phyloP scores from a whole-genome alignment of 1,284 basidiomycete species.

The Agaricales sp. region DNA sequence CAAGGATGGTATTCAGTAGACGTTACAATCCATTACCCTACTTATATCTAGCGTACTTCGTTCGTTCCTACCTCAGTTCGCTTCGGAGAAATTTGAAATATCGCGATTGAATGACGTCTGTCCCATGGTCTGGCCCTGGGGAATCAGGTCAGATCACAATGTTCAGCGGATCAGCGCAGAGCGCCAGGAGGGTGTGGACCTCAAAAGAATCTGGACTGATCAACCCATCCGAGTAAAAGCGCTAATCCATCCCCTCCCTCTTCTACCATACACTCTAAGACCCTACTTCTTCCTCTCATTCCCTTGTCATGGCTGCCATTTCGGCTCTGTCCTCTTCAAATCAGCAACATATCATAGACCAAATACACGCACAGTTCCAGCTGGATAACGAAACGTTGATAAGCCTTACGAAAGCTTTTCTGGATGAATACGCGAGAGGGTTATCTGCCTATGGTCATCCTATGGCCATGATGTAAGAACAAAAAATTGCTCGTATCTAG shows the following conservation, averaged over 20 bases:
- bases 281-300: background rate
- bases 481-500: slow-evolving; percentile 3
- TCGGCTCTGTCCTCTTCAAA: background rate
- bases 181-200: too few relatives aligned
- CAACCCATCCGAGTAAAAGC: too few relatives aligned
- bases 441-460: slow-evolving; percentile 62
- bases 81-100: too few relatives aligned
- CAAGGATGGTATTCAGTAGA: too few relatives aligned
- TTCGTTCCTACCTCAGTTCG: too few relatives aligned
- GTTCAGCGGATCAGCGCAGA: too few relatives aligned
- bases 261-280: background rate
- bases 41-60: too few relatives aligned
- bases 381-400: slow-evolving; percentile 52
- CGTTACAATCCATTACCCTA: too few relatives aligned
- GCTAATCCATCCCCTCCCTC: background rate
- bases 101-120: too few relatives aligned
- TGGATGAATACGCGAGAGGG: slow-evolving; percentile 68
- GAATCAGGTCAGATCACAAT: too few relatives aligned
- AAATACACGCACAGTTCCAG: slow-evolving; percentile 61
- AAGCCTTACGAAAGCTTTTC: slow-evolving; percentile 68
- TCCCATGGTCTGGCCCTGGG: too few relatives aligned
- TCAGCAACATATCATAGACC: slow-evolving; percentile 28
- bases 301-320: background rate
- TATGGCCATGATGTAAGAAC: slow-evolving; percentile 88
- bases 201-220: too few relatives aligned